Evolutionary conservation across 2,329 filamentous ascomycete genomes (phyloP), one percentile per base, ranked within the genome.

Genomic region (Cordyceps cicadae): DNA sequence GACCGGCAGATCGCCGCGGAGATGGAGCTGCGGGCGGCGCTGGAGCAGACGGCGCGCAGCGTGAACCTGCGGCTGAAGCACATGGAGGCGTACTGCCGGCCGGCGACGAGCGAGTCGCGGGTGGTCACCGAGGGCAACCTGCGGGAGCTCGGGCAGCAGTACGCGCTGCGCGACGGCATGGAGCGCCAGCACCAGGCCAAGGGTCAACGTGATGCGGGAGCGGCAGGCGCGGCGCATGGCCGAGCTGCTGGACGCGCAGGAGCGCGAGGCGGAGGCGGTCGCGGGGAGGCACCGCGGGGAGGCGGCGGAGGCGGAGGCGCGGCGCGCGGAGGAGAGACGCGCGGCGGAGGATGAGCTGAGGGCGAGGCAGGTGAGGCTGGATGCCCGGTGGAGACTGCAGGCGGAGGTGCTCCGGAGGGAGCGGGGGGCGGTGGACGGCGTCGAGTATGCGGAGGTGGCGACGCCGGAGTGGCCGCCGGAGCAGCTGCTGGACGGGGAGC

Each of bases 1-100:
- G 83, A 86, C 64, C 75, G 81, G 8, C 84, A 87, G 67, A 79
- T 87, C n/a, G 75, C 76, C 15, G 83, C 81, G 9, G 85, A 87
- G 71, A 81, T 86, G 74, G 84, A 87, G 64, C 71, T 87, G 24
- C 76, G 81, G 12, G 69, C 74, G 5, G 76, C 76, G 0, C 70
- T 86, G 17, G 80, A 85, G 57, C 81, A 84, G 64, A 80, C 79
- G 59, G 83, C 85, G 67, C 75, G 77, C 62, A 83, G 80, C 64
- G 77, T 86, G 43, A 75, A 75, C 37, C 81, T 84, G 43, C 78
- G 83, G 15, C 73, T 87, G n/a, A 81, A 79, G 67, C 81, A 87
- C 64, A 87, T 87, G 84, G 84, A 87, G 66, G 84, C 83, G 6
- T 87, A 87, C 68, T 87, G 84, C 66, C 78, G 83, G 62, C 78